Evolutionary conservation across 163 green algal genomes (phyloP).

Genomic region (Volvox carteri): DNA sequence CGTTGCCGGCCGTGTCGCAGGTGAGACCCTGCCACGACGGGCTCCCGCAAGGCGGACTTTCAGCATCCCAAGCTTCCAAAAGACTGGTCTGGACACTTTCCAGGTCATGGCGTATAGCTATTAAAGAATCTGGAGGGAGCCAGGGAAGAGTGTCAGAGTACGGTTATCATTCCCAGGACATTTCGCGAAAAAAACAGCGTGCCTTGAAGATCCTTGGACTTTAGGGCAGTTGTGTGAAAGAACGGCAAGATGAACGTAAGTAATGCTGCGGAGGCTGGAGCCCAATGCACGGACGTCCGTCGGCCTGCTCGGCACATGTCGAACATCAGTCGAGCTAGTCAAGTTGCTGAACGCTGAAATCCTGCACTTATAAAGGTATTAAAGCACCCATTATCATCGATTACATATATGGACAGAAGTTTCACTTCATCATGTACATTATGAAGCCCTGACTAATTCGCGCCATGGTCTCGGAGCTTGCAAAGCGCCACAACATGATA

Average conservation of each 20-base stretch:
- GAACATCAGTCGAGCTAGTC: neutral
- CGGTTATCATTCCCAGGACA: no score
- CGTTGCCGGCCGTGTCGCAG: slow-evolving; percentile 52
- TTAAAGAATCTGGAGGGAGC: neutral
- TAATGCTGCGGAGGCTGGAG: neutral
- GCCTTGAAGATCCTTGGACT: neutral
- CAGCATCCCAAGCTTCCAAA: neutral
- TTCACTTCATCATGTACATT: neutral
- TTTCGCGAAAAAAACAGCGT: no score
- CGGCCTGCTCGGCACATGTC: neutral
- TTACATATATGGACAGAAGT: neutral
- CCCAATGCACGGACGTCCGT: neutral
- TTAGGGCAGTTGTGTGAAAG: neutral
- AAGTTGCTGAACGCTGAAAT: no score
- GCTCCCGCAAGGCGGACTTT: neutral
- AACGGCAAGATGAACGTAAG: neutral
- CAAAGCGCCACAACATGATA: neutral
- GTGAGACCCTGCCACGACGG: slow-evolving; percentile 56
- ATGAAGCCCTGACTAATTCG: neutral
- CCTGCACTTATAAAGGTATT: no score
- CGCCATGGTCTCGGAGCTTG: neutral
- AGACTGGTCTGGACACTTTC: neutral
- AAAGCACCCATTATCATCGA: no score
- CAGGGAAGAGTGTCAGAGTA: no score
- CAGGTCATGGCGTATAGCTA: neutral